Conservation (phyloP, 768 basidiomycete species). For the Collybia mongolica region DNA sequence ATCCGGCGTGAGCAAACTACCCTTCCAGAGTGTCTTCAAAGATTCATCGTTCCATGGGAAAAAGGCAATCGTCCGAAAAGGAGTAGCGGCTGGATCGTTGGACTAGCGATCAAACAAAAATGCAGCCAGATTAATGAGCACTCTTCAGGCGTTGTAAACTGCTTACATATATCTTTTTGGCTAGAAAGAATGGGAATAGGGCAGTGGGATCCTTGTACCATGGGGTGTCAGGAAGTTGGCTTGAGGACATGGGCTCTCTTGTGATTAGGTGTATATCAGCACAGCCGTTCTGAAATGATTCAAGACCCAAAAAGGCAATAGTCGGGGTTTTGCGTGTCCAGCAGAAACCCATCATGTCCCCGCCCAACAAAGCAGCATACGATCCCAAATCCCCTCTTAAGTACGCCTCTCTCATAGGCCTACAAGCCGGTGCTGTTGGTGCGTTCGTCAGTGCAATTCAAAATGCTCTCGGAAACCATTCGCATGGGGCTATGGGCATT, state of each 20-base stretch:
- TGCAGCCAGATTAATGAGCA: not conserved
- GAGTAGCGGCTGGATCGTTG: conserved; percentile 19
- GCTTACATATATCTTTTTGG: conserved; percentile 45
- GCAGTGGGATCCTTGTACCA: conserved; percentile 36
- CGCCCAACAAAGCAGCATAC: conserved; percentile 24
- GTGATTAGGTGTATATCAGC: not conserved
- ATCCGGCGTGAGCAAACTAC: conserved; percentile 15
- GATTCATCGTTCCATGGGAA: conserved; percentile 47
- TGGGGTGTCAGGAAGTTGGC: conserved; percentile 8
- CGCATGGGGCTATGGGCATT: conserved; percentile 81
- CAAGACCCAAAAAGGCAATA: conserved; percentile 29
- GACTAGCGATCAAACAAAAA: conserved; percentile 20
- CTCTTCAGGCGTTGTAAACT: not conserved
- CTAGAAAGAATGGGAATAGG: conserved; percentile 39
- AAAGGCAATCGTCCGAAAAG: conserved; percentile 40
- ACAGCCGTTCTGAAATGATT: too few species aligned
- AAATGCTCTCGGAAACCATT: conserved; percentile 79
- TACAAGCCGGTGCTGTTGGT: conserved; percentile 67
- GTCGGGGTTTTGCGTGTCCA: conserved; percentile 15
- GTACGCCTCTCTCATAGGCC: conserved; percentile 54
- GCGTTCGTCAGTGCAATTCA: conserved; percentile 68
- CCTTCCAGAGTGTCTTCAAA: conserved; percentile 37
- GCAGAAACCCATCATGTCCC: conserved; percentile 28
- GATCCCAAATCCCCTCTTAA: conserved; percentile 54
- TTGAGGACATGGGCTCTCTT: too few species aligned